Evolutionary conservation across 2,329 filamentous ascomycete species (phyloP), one percentile per base, ranked within the genome.

Genomic region (Elsinoe arachidis): DNA sequence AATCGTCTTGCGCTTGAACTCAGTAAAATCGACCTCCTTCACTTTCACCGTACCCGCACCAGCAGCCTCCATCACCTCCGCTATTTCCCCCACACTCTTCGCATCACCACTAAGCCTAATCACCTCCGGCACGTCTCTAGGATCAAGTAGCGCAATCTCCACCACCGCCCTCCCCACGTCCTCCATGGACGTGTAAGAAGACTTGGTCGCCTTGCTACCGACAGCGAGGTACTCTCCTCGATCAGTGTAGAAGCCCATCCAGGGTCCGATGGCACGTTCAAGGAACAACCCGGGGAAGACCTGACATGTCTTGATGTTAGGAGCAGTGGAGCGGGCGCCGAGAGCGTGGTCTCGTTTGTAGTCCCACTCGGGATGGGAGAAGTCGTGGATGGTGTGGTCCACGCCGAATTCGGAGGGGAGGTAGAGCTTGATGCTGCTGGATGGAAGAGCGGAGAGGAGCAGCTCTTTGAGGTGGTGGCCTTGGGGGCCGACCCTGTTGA

Each of bases 321-420:
- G 53, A 15, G 62, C 39, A 1, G 63, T 38, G 26, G 61, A n/a
- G 6, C 53, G 41, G 7, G 63, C 63, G 5, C 67, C 61, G 7
- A 56, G 58, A 19, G 64, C 61, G 57, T 70, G 69, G 1, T 57
- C 46, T 54, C 68, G 70, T 57, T 71, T 70, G 15, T 61, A 60
- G 43, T 68, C 66, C 69, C 69, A 70, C 55, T 71, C 69, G 1
- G 64, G 61, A 33, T 69, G 66, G n/a, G 62, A 26, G 55, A 71
- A 71, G 55, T 71, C 68, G 55, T 72, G 69, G 15, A 69, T 47
- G 47, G 69, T 69, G 56, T 72, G 70, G 57, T 73, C 66, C 38
- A 72, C 70, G 11, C 70, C 70, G 52, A 72, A 72, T 26, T 72
- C 70, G 3, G 70, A 72, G 10, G 67, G 67, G 46, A 72, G 65